Evolutionary conservation across 2,329 filamentous ascomycete species (phyloP), one percentile per base, ranked within the genome.

Genomic region (Geosmithia flava): DNA sequence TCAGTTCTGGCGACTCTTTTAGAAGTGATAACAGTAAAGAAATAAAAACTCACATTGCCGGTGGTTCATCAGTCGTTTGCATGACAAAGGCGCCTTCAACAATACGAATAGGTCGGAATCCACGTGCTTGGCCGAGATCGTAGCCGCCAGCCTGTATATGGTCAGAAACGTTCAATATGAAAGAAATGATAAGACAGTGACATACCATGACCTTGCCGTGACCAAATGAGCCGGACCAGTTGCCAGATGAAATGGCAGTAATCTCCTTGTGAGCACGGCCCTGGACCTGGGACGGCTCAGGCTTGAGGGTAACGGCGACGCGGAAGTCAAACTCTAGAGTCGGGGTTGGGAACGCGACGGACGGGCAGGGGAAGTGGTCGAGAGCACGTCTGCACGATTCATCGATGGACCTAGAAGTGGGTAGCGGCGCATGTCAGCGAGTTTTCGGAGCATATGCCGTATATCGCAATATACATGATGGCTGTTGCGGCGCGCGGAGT

Each of bases 31-130:
- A 19, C 4, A 20, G 41, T 7, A 16, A 23, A 29, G 27, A 37
- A 30, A 30, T 6, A 30, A 13, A 13, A 37, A 56, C 65, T 55
- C 56, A 68, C 60, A 68, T 65, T 27, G 72, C 72, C 11, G 71
- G 69, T 2, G 64, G 61, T 39, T 68, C 63, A 51, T 75, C 71
- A 44, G 66, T 62, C 3, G 70, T 75, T 51, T 70, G 63, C 37
- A 75, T 59, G 46, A 75, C 64, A 55, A 72, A 75, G 30, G 66
- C 68, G n/a, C 68, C 70, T 54, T 74, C 69, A 41, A 73, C 64
- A 45, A 68, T 65, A 52, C 65, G 63, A 55, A 68, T 67, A 45
- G 65, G 65, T 27, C 65, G 55, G 50, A 68, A 68, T 27, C 65
- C 65, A 17, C 65, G 59, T 44, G 65, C 65, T 48, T 68, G 65